Conservation (phyloP, 257 asterid genomes). For the Thymus mandschuricus region DNA sequence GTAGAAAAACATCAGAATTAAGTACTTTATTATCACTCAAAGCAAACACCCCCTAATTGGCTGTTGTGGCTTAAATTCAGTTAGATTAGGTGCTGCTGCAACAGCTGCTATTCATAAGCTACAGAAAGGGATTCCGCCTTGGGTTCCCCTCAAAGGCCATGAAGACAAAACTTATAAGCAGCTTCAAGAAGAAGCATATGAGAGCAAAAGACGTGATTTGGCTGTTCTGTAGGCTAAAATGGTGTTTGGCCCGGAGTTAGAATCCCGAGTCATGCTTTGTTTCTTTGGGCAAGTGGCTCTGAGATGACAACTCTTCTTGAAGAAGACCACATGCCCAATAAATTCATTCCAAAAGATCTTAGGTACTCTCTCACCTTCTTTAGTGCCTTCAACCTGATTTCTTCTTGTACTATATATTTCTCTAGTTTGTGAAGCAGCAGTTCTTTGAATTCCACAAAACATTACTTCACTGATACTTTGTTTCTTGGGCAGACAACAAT, state of each 20-base stretch:
- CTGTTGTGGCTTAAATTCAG: conserved; percentile 49
- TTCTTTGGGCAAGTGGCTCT: conserved; percentile 98
- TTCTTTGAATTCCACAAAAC: neutral
- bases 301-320: conserved; percentile 86
- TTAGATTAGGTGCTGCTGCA: conserved; percentile 89
- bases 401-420: neutral
- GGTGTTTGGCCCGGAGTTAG: conserved; percentile 95
- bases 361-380: conserved; percentile 50
- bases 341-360: conserved; percentile 79
- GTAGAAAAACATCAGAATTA: too few species aligned
- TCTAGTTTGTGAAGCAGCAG: neutral
- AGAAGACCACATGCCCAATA: conserved; percentile 98
- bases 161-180: conserved; percentile 90
- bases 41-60: neutral
- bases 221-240: conserved; percentile 89
- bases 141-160: conserved; percentile 96
- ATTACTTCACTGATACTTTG: neutral
- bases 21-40: too few species aligned
- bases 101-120: conserved; percentile 86
- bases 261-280: conserved; percentile 90
- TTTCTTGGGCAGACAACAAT: conserved; percentile 52
- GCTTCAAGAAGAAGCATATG: conserved; percentile 89
- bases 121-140: conserved; percentile 92
- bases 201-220: conserved; percentile 81
- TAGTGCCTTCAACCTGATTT: neutral